A percentile compares a stretch with the other conserved stretches of the same genome.
Conservation (phyloP, 208 protist genomes). For the Trypanosoma brucei region DNA sequence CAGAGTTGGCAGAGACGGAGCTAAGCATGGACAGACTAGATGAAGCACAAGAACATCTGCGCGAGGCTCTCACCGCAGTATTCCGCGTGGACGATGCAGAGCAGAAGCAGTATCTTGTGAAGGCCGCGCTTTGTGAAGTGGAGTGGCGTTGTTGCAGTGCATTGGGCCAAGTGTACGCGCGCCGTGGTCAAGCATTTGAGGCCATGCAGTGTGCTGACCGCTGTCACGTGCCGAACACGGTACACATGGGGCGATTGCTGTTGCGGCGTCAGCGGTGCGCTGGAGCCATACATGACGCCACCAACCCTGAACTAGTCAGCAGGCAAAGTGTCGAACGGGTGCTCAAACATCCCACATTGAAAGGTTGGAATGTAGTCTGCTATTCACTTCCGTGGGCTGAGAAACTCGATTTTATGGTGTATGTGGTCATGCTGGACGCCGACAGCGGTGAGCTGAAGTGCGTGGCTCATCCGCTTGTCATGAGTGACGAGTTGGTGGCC, state of each 20-base stretch:
- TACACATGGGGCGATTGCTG: constrained; percentile 32
- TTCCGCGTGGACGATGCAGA: constrained; percentile 35
- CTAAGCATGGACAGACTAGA: constrained; percentile 22
- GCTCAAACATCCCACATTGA: constrained; percentile 20
- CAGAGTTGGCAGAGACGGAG: constrained; percentile 44
- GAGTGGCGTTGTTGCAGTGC: constrained; percentile 47
- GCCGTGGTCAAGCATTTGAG: constrained; percentile 19
- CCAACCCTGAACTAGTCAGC: constrained; percentile 23
- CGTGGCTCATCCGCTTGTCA: constrained; percentile 4
- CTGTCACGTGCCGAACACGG: constrained; percentile 49
- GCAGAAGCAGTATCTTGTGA: constrained; percentile 47
- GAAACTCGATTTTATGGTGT: constrained; percentile 32
- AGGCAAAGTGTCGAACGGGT: constrained; percentile 21
- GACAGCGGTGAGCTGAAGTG: constrained; percentile 7
- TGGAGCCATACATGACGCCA: background rate
- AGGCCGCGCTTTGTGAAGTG: constrained; percentile 54
- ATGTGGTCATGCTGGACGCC: constrained; percentile 21
- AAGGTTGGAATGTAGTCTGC: constrained; percentile 33
- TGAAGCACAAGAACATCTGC: constrained; percentile 22
- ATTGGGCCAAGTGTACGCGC: constrained; percentile 31
- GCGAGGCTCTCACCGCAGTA: constrained; percentile 34
- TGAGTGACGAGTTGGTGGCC: constrained; percentile 18
- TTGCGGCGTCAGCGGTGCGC: constrained; percentile 21
- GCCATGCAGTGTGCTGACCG: constrained; percentile 35
- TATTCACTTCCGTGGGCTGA: constrained; percentile 55